phyloP scores from a whole-genome alignment of 2,329 filamentous ascomycete genomes.

The Onygena corvina region DNA sequence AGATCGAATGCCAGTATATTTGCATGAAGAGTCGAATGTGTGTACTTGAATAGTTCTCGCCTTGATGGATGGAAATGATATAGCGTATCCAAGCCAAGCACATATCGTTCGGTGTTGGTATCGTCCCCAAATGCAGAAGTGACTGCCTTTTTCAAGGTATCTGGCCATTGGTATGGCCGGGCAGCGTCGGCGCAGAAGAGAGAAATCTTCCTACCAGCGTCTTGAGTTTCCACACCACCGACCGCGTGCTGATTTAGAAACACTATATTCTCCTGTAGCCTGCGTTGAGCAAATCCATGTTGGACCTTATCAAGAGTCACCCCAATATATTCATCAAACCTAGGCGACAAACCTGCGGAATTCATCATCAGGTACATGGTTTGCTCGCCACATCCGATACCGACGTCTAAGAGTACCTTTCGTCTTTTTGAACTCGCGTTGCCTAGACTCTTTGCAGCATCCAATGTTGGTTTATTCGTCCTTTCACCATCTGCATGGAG shows the following conservation, averaged over 20 bases:
- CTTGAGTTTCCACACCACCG: neutral
- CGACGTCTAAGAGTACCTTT: slow-evolving; percentile 38
- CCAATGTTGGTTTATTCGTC: neutral
- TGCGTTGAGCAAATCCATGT: slow-evolving; percentile 25
- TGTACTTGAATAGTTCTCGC: slow-evolving; percentile 35
- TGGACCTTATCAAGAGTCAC: slow-evolving; percentile 42
- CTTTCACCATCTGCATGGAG: slow-evolving; percentile 22
- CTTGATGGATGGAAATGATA: slow-evolving; percentile 48
- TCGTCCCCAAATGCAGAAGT: neutral
- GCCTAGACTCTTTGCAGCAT: neutral
- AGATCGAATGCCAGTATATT: slow-evolving; percentile 47
- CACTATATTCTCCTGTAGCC: slow-evolving; percentile 5
- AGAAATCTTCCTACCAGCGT: slow-evolving; percentile 7
- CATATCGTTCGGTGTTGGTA: slow-evolving; percentile 12
- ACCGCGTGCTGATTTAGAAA: neutral
- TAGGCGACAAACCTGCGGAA: neutral
- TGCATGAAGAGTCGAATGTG: slow-evolving; percentile 33
- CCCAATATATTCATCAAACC: slow-evolving; percentile 36
- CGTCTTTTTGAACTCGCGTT: neutral
- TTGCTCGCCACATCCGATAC: slow-evolving; percentile 50
- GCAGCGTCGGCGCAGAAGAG: slow-evolving; percentile 43
- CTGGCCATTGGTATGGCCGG: slow-evolving; percentile 26
- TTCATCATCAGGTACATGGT: slow-evolving; percentile 35
- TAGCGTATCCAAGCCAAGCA: slow-evolving; percentile 45
- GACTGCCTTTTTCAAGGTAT: slow-evolving; percentile 9